Evolutionary conservation across 2,329 filamentous ascomycete genomes (phyloP), one percentile per base, ranked within the genome.

Genomic region (Juglanconis oblonga): DNA sequence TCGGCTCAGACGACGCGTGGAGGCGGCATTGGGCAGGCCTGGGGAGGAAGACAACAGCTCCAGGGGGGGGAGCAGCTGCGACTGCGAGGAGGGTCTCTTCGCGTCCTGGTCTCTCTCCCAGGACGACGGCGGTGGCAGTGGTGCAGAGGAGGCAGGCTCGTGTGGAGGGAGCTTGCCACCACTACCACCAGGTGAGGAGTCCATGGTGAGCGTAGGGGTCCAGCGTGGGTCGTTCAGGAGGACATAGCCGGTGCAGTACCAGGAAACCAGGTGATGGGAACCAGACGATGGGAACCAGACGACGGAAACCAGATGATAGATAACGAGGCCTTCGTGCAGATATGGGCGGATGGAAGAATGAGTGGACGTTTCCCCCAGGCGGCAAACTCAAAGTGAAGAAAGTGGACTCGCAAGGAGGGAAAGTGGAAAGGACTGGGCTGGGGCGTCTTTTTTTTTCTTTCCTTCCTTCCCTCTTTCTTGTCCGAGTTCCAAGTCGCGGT

Each of bases 41-140:
- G 90, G 89, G 11, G 90, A 92, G 29, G 90, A 92, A n/a, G 89
- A 89, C 59, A 91, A 78, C 55, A 87, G 88, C 75, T 93, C 90
- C 72, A 94, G 93, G 29, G 91, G 83, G 63, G 91, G 91, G 32
- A 95, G 85, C 58, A 94, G 79, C 59, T 87, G 84, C 33, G 90
- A 58, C 57, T 62, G 61, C 24, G 61, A 83, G 51, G 84, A 83
- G 67, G 84, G 77, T 62, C 86, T 81, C 77, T 90, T 88, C 65
- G 80, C 55, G 48, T 57, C 48, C 2, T 35, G 29, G 48, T 52
- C 55, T 29, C 32, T 33, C 14, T 57, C 47, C 38, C 47, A 50
- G 73, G 68, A 82, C 79, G 58, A 79, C 73, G 14, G 73, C 57
- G 49, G 67, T 68, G 24, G 66, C 59, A 29, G 51, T 38, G 36